Evolutionary conservation across 257 asterid species (phyloP).

Genomic region (Capsicum rhomboideum): DNA sequence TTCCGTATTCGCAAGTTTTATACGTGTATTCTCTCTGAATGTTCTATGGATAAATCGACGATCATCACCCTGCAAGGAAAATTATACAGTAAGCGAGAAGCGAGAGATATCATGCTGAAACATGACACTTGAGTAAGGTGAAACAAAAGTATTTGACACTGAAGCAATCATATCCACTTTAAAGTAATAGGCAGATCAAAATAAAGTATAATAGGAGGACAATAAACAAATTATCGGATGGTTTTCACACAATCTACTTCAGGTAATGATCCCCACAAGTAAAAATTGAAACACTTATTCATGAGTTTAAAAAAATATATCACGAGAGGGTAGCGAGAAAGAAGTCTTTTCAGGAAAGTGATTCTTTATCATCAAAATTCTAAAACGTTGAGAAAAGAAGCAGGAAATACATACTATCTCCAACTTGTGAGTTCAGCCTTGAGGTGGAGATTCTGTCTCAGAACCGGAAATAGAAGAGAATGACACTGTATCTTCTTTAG

Average conservation of each 20-base stretch:
- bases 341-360: not conserved
- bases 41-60: not conserved
- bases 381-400: too few relatives aligned
- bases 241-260: not conserved
- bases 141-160: not conserved
- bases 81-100: not conserved
- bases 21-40: not conserved
- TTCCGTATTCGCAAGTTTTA: not conserved
- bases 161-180: not conserved
- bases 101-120: not conserved
- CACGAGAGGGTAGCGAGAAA: not conserved
- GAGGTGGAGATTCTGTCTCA: slow-evolving; percentile 90
- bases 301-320: not conserved
- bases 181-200: not conserved
- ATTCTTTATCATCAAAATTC: too few relatives aligned
- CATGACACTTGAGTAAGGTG: not conserved
- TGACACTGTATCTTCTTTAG: slow-evolving; percentile 84
- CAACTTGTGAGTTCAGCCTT: slow-evolving; percentile 22
- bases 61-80: not conserved
- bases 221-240: not conserved
- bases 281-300: not conserved
- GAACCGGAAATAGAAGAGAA: slow-evolving; percentile 86
- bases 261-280: not conserved
- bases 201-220: not conserved
- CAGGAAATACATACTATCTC: slow-evolving; percentile 16